These are phyloP conservation scores for Rhodotorula graminis DNA, from an alignment of 768 basidiomycete genomes.

Conservation along the genomic window DNA sequence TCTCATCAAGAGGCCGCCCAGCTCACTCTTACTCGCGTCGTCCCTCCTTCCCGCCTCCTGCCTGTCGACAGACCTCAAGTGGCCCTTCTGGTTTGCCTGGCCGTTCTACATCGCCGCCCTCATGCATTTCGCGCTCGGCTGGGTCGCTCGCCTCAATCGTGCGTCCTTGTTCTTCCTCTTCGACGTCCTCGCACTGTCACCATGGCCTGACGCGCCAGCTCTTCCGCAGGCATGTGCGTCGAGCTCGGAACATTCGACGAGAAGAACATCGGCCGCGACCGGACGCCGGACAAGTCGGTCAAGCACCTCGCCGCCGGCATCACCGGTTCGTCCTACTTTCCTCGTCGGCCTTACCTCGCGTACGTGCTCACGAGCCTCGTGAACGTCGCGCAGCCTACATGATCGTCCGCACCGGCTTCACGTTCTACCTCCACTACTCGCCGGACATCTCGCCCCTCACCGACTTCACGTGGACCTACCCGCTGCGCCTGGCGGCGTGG, in stretches of 20 bases:
- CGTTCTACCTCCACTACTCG: conserved; percentile 20
- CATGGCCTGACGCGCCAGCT: too few relatives aligned
- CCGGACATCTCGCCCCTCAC: neutral
- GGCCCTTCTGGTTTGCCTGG: conserved; percentile 19
- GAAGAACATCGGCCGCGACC: conserved; percentile 29
- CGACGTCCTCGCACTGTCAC: too few relatives aligned
- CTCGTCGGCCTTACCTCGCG: neutral
- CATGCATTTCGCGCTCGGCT: conserved; percentile 16
- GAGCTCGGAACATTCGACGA: conserved; percentile 27
- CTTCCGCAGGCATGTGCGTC: conserved; percentile 24
- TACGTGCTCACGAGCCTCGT: too few relatives aligned
- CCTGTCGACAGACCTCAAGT: conserved; percentile 5
- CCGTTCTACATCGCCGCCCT: conserved; percentile 20
- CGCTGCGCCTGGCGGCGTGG: conserved; percentile 20
- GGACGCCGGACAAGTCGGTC: conserved; percentile 34
- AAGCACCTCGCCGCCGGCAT: conserved; percentile 17
- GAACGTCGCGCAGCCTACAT: conserved; percentile 13
- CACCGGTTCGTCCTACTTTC: conserved; percentile 1
- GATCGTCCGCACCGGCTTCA: conserved; percentile 18
- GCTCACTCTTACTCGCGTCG: too few relatives aligned
- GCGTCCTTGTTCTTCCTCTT: neutral
- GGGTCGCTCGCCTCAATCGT: conserved; percentile 13
- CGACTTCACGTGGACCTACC: conserved; percentile 6
- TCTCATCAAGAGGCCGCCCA: too few relatives aligned
- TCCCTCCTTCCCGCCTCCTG: neutral